Evolutionary conservation across 495 filamentous ascomycete genomes (phyloP), one percentile per base, ranked within the genome.

Genomic region (Aspergillus biplanus): DNA sequence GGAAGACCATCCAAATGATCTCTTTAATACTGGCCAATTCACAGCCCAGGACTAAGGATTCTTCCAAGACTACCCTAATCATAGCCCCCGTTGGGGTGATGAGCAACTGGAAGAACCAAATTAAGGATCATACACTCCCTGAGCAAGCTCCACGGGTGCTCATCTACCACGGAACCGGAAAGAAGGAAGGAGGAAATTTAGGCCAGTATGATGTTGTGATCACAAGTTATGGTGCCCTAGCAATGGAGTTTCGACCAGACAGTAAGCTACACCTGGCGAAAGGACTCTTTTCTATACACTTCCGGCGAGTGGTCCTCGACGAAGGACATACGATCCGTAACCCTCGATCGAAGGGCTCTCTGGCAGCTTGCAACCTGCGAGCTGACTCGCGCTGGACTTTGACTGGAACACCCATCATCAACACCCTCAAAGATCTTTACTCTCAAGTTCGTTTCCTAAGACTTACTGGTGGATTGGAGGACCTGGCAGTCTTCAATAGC

Each of bases 31-130:
- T 92, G 64, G 83, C 88, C 7, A 86, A 90, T 63, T 69, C 80
- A 0, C 71, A 77, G 11, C 71, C 76, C 7, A 73, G 67, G 13
- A 74, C 71, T n/a, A 63, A 70, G 6, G 63, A 53, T 0, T 73
- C 76, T 5, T 71, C 80, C 18, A 86, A 84, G 13, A 80, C 83
- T 21, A 95, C 92, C 5, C 78, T 97, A 33, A 95, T 97, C 62
- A 80, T 97, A 35, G 86, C 91, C 3, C 93, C 93, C 0, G 85
- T 96, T 0, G 87, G 88, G 53, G 91, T 97, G 8, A 95, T 97
- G 90, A 93, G 89, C 67, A 97, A 97, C 67, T 97, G 93, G 93
- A 86, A 83, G 59, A 86, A 87, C 35, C 92, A 97, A 73, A 92
- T 95, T 33, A 74, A 86, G 56, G 84, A 86, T 35, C 93, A 97